Percentiles rank a stretch among this genome's conserved stretches.
Evolutionary conservation across 805 yeast species (phyloP).

Genomic region (Yarrowia porcina): DNA sequence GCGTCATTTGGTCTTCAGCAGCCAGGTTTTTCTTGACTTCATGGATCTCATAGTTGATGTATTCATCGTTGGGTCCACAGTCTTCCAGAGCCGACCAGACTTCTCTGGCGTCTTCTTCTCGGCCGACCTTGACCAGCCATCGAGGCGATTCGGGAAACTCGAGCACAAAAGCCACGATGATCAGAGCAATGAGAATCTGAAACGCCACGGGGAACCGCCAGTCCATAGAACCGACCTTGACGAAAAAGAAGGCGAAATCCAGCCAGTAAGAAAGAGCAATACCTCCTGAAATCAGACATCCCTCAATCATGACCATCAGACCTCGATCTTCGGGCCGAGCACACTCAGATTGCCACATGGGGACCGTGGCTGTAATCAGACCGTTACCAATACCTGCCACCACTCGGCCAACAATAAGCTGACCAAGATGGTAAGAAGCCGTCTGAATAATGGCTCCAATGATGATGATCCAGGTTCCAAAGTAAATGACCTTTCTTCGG

Average conservation of each 20-base stretch:
- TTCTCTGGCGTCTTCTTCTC: slow-evolving; percentile 45
- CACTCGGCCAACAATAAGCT: slow-evolving; percentile 55
- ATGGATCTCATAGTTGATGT: slow-evolving; percentile 4
- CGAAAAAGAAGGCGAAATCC: slow-evolving; percentile 47
- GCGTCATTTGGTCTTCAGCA: neutral
- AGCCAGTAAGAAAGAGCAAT: slow-evolving; percentile 64
- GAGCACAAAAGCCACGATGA: slow-evolving; percentile 59
- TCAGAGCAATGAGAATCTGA: slow-evolving; percentile 56
- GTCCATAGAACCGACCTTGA: slow-evolving; percentile 54
- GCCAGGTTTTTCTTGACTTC: slow-evolving; percentile 16
- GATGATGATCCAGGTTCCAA: slow-evolving; percentile 49
- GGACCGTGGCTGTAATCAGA: slow-evolving; percentile 74
- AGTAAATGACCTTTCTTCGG: slow-evolving; percentile 46
- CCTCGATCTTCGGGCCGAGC: slow-evolving; percentile 67
- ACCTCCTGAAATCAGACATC: slow-evolving; percentile 68
- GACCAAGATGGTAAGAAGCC: slow-evolving; percentile 32
- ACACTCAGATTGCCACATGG: slow-evolving; percentile 78
- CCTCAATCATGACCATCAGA: slow-evolving; percentile 63
- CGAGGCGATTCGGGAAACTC: slow-evolving; percentile 87
- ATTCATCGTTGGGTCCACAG: neutral
- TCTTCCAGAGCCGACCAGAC: slow-evolving; percentile 35
- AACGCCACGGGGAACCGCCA: slow-evolving; percentile 82
- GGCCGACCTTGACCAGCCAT: slow-evolving; percentile 67
- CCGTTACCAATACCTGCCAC: slow-evolving; percentile 75
- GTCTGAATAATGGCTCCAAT: slow-evolving; percentile 50